Conservation (phyloP, 176 grass and related monocot species). For the Hyparrhenia diplandra region DNA sequence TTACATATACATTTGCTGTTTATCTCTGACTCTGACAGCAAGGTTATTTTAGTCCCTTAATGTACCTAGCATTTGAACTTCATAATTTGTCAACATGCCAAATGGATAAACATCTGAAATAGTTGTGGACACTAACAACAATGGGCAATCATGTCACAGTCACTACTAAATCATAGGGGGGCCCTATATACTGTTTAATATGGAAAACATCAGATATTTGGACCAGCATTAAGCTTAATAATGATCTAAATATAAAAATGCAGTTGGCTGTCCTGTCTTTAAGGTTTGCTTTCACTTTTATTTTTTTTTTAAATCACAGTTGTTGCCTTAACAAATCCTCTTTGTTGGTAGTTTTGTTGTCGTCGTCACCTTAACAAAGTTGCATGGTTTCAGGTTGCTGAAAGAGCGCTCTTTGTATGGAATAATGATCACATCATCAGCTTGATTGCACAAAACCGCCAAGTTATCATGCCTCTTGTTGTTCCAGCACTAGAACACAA, state of each 20-base stretch:
- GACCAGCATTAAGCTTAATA: conserved; percentile 18
- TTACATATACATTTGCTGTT: not conserved
- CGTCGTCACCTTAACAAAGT: not conserved
- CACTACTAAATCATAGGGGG: conserved; percentile 4
- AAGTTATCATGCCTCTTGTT: conserved; percentile 70
- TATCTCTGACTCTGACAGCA: not conserved
- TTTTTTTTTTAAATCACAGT: not conserved
- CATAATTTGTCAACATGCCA: not conserved
- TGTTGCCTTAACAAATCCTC: not conserved
- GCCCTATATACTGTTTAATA: not conserved
- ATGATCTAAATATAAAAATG: not conserved
- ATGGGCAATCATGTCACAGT: not conserved
- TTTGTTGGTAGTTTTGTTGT: not conserved
- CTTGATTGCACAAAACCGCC: conserved; percentile 73
- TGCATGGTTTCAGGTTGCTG: conserved; percentile 66
- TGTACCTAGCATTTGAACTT: not conserved
- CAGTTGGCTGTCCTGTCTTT: not conserved
- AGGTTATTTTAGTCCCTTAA: not conserved
- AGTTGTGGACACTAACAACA: not conserved
- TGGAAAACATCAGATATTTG: not conserved
- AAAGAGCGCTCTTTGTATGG: conserved; percentile 89
- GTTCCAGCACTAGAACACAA: conserved; percentile 75
- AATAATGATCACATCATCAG: conserved; percentile 84
- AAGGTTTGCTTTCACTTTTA: not conserved
- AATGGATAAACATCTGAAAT: not conserved